phyloP scores from a whole-genome alignment of 2,329 filamentous ascomycete genomes.

The Cryphonectria nitschkei region DNA sequence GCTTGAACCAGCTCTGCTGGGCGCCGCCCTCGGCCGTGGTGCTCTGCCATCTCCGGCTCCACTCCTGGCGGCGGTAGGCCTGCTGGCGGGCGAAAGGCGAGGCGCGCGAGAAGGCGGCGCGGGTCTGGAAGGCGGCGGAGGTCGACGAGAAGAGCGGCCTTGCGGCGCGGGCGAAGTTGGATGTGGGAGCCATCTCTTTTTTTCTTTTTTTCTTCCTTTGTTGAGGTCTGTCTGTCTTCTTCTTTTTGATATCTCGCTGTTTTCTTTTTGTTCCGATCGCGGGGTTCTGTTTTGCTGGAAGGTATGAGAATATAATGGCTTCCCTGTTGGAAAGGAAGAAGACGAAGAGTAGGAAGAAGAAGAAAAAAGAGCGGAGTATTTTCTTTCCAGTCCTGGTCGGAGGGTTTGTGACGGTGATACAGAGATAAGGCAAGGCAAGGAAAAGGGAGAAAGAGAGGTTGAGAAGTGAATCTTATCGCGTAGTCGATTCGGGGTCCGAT shows the following conservation, averaged over 20 bases:
- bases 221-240: background rate
- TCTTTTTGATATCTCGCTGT: background rate
- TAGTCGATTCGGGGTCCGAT: conserved; percentile 25
- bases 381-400: background rate
- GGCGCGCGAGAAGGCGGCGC: conserved; percentile 54
- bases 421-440: background rate
- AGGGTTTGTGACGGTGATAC: background rate
- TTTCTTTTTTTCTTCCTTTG: background rate
- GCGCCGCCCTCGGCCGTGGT: conserved; percentile 51
- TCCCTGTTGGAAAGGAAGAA: background rate
- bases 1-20: conserved; percentile 64
- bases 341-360: background rate
- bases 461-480: conserved; percentile 6
- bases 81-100: conserved; percentile 41
- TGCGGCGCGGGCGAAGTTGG: conserved; percentile 57
- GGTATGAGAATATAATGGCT: background rate
- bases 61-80: conserved; percentile 46
- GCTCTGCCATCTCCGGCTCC: conserved; percentile 71
- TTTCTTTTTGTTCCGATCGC: background rate
- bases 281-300: background rate
- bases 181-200: conserved; percentile 37
- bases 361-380: background rate
- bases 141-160: conserved; percentile 61
- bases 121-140: conserved; percentile 56
- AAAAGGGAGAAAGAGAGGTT: background rate